Evolutionary conservation across 495 filamentous ascomycete genomes (phyloP), one percentile per base, ranked within the genome.

Genomic region (Xylaria acuta): DNA sequence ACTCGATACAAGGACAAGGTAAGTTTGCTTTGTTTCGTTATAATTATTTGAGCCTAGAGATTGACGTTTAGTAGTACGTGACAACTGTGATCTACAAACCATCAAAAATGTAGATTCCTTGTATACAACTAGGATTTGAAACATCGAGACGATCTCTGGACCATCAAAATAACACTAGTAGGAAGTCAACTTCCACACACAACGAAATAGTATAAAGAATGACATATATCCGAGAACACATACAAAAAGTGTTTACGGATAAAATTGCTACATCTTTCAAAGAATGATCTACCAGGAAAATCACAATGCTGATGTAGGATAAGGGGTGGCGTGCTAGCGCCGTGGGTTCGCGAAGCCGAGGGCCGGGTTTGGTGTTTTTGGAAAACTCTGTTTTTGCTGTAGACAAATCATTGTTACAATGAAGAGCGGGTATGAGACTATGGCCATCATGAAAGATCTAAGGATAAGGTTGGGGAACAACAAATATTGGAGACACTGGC

Each of bases 41-140:
- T 38, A 16, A 14, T 36, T 3, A 78, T n/a, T 5, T 11, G 40
- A 27, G 32, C 14, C 36, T 32, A 27, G 25, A 64, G 12, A 49
- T 73, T 67, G 43, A 79, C 45, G 1, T 16, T 53, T 34, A 66
- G 30, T 77, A 98, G 95, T 98, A 98, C 82, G 93, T 98, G 22
- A 99, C 95, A 12, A 98, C 94, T 0, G 95, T 99, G 74, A 90
- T 99, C 86, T 97, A 98, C 82, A 98, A 97, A 86, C 94, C 95
- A 18, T 97, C 93, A 8, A 77, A 73, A 69, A 75, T 79, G 73
- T 60, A 68, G 58, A 64, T 49, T 45, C 12, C n/a, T 34, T 54
- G 36, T 22, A 40, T 59, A 53, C 60, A 56, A 45, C 41, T 16
- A 12, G 45, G 27, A 32, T 32, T 32, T 18, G 14, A 56, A 32